Evolutionary conservation across 202 grass and related monocot species (phyloP), one percentile per base, ranked within the genome.

Genomic region (Bolboschoenoplectus hybrid): DNA sequence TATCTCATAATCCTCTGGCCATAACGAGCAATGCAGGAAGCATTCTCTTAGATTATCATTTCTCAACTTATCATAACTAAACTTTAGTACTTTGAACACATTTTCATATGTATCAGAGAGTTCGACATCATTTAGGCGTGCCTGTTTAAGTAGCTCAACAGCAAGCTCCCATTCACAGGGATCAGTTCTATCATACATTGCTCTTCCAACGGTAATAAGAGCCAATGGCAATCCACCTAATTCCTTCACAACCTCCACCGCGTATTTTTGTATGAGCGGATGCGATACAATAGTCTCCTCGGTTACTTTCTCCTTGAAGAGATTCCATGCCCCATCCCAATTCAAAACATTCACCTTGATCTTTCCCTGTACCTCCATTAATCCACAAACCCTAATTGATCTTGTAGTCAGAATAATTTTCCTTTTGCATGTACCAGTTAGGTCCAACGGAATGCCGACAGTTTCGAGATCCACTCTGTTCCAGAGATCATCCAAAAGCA

Each of bases 401-500:
- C 93, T 86, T 9, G 91, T 82, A 7, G 93, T 88, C 58, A 89
- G 51, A 1, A 95, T 26, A 56, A 89, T 45, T 83, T 89, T 95
- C 55, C 85, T 70, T 36, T 91, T 89, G 71, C 70, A 41, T 16
- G 65, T 41, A 68, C 65, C 36, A 41, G 65, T 68, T 40, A 68
- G 35, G 50, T 5, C 35, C 35, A 17, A 41, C 12, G 36, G 65
- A 41, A 95, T 88, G 74, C 91, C 93, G 10, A 95, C 80, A 53
- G 74, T 84, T 67, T 87, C 82, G 13, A 92, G 68, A 87, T 95
- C 89, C 3, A 86, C 47, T 7, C 85, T 78, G 12, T 85, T 86
- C 80, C 89, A 92, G 34, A 92, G 88, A 81, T 89, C 87, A 64
- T 95, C 93, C 65, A 95, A 79, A 44, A 95, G 85, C 2, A 95